Percentiles rank a stretch among this genome's conserved stretches.
phyloP scores from a whole-genome alignment of 2,329 filamentous ascomycete species.

The Fusarium dlaminii region DNA sequence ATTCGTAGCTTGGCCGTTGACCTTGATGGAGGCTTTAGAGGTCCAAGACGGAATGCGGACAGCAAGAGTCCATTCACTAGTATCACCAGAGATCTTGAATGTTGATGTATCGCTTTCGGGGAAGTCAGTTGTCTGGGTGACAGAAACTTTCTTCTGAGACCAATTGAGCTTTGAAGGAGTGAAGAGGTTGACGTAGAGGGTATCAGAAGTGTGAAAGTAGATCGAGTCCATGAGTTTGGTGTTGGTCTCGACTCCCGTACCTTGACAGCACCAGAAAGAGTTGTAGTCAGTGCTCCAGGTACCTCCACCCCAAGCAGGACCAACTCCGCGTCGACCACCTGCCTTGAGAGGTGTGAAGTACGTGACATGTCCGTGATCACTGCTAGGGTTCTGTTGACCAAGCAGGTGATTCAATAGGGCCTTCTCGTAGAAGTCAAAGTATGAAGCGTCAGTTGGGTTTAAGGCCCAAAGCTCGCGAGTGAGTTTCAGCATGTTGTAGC shows the following conservation, averaged over 20 bases:
- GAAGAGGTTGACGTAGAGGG: slow-evolving; percentile 61
- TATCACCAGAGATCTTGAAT: slow-evolving; percentile 50
- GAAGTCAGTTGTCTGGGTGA: slow-evolving; percentile 56
- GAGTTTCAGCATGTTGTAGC: slow-evolving; percentile 66
- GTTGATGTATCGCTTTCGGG: slow-evolving; percentile 53
- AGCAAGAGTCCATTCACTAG: slow-evolving; percentile 47
- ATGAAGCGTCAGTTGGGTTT: slow-evolving; percentile 50
- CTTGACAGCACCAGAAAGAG: slow-evolving; percentile 65
- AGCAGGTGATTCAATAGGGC: slow-evolving; percentile 61
- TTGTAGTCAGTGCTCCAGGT: slow-evolving; percentile 64
- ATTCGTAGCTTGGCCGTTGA: slow-evolving; percentile 53
- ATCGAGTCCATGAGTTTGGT: slow-evolving; percentile 64
- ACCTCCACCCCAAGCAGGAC: slow-evolving; percentile 63
- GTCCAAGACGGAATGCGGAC: slow-evolving; percentile 62
- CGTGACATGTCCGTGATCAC: slow-evolving; percentile 59
- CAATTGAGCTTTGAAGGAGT: slow-evolving; percentile 57
- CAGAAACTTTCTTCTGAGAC: slow-evolving; percentile 50
- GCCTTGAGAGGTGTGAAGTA: slow-evolving; percentile 63
- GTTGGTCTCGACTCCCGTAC: slow-evolving; percentile 61
- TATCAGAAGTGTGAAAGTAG: slow-evolving; percentile 55
- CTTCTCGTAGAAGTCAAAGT: slow-evolving; percentile 64
- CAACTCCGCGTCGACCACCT: slow-evolving; percentile 58
- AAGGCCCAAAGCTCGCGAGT: slow-evolving; percentile 61
- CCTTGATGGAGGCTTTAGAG: slow-evolving; percentile 47
- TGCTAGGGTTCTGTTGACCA: slow-evolving; percentile 57